Base-by-base conservation (phyloP, 2,329 filamentous ascomycete genomes). In the Zelopaecilomyces penicillatus region DNA sequence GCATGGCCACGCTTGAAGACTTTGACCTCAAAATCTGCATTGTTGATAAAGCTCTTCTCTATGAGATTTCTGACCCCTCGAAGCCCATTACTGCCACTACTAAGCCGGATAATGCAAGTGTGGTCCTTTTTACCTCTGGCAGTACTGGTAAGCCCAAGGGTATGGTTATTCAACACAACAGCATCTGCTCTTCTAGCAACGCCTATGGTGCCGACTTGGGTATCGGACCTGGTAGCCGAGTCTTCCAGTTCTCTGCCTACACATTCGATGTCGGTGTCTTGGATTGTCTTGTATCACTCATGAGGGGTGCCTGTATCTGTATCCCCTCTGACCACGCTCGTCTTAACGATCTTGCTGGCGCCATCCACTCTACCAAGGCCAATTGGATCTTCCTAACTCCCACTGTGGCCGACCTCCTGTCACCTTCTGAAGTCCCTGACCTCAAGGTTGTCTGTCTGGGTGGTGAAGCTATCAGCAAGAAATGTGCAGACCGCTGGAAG, bases 201-300 rank as follows among this genome's bases (percentile, higher is more conserved):
- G 29, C 50, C 31, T 42, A 43, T 37, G 44, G 47, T 4, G 28
- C 30, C 3, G 41, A 47, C 12, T 30, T 50, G 4, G 35, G 40
- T 6, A 42, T 49, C 6, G 39, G 50, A 4, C 39, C 48, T 5
- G 38, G 38, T 0, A 44, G 43, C 30, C 47, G 50, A 2, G 48
- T 51, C 5, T 48, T 52, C 41, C 47, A 54, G 9, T 56, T 52
- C 34, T 48, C 52, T 7, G 47, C 49, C 7, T 54, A 49, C 34
- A 51, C 50, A 2, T 56, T 54, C 12, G 51, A 54, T 12, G 48
- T 52, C 9, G 48, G 44, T 5, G 45, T 51, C 6, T 44, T 49
- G 6, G 51, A 56, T 37, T 43, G 46, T n/a, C 37, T 56, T 2
- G 42, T 46, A 11, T 52, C 52, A 3, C 45, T 54, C 5, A 47